These are phyloP conservation scores for Mucor plumbeus DNA, from an alignment of 371 early-diverging fungal species.

Conservation along the genomic window DNA sequence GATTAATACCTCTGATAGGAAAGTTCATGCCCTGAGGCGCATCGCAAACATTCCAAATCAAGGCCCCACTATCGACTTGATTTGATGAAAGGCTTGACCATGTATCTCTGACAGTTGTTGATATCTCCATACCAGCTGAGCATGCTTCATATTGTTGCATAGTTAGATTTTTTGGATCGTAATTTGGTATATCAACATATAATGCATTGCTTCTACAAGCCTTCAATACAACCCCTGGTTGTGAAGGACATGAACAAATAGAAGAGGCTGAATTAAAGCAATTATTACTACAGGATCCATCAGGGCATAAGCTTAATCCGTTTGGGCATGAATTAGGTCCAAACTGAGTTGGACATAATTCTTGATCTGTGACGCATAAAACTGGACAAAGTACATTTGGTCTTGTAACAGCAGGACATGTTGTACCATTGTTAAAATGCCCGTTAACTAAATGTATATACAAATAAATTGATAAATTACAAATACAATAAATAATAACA, in stretches of 20 bases:
- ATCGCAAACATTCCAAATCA: conserved; percentile 49
- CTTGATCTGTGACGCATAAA: conserved; percentile 28
- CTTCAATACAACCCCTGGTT: conserved; percentile 12
- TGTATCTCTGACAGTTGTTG: conserved; percentile 21
- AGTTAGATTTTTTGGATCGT: conserved; percentile 43
- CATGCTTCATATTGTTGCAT: conserved; percentile 46
- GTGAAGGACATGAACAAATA: conserved; percentile 29
- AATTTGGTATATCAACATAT: conserved; percentile 23
- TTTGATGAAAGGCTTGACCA: conserved; percentile 28
- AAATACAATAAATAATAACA: neutral
- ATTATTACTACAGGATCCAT: conserved; percentile 29
- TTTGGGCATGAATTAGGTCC: conserved; percentile 23
- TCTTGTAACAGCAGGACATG: conserved; percentile 33
- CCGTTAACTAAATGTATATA: conserved; percentile 25
- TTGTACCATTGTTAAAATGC: conserved; percentile 35
- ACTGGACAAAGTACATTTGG: conserved; percentile 32
- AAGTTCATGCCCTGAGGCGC: conserved; percentile 35
- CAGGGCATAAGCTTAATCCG: conserved; percentile 23
- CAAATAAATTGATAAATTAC: conserved; percentile 4
- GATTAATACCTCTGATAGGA: conserved; percentile 34
- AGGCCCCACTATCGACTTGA: neutral
- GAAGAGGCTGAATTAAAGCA: conserved; percentile 15
- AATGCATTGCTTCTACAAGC: conserved; percentile 19
- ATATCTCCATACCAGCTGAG: conserved; percentile 29
- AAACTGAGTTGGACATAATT: conserved; percentile 24